Evolutionary conservation across 2,329 filamentous ascomycete genomes (phyloP), one percentile per base, ranked within the genome.

Genomic region (Biscogniauxia mediterranea): DNA sequence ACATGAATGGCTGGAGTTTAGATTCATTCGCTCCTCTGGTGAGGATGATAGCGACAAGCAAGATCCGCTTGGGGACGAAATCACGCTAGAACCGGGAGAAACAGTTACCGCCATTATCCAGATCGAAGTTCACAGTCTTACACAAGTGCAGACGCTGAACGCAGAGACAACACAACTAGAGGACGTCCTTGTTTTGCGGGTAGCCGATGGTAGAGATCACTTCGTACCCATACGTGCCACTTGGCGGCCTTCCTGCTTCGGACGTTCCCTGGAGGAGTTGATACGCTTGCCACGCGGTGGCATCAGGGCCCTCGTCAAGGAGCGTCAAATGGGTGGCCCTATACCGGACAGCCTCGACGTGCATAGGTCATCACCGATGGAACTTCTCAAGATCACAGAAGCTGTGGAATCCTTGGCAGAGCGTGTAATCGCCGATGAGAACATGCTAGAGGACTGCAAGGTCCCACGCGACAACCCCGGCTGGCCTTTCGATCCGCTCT

Each of bases 301-400:
- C 5, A 90, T 90, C 60, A 80, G 92, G 20, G 78, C 74, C 7
- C 82, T 88, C 49, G 65, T 79, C 46, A 57, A 70, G 25, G 57
- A 70, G 57, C 60, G 65, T 3, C 63, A 66, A 55, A 71, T 71
- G 21, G 67, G 66, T 1, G 81, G 81, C 1, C 78, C 80, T 64
- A 89, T 84, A 61, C 81, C 79, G 54, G 84, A 81, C 69, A 82
- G 79, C 70, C 81, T 77, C 49, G 85, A 83, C 61, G 84, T 91
- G 64, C 86, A 86, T 72, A 89, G 89, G 72, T 94, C 93, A 11
- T 93, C 93, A 1, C 94, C 95, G 0, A 88, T 91, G 63, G 94
- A 97, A 75, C 81, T 98, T 8, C 96, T 97, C 77, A 89, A 89
- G 72, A 84, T 99, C 70, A 97, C 93, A 5, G 92, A 97, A 74